Conservation (phyloP, 441 rosid species). For the Cnidoscolus chayamansa region DNA sequence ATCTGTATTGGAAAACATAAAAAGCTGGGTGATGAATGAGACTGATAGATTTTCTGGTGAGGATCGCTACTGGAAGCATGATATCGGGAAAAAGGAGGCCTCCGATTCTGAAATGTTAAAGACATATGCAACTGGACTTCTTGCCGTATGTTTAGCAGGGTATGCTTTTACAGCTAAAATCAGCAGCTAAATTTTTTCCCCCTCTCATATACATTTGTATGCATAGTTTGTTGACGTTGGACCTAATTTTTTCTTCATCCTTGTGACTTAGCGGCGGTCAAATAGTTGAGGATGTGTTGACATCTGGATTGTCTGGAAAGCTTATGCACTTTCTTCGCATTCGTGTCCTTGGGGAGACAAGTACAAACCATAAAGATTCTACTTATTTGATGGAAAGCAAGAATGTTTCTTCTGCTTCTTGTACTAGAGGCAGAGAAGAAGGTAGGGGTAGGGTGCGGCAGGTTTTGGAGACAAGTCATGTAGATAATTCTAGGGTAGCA, state of each 20-base stretch:
- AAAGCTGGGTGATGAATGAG: slow-evolving; percentile 90
- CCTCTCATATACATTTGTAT: background rate
- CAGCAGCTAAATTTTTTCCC: background rate
- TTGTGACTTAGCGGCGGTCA: slow-evolving; percentile 62
- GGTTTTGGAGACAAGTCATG: slow-evolving; percentile 52
- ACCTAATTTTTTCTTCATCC: slow-evolving; percentile 9
- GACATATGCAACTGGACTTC: slow-evolving; percentile 91
- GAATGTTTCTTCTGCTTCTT: slow-evolving; percentile 39
- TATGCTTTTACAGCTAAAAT: slow-evolving; percentile 31
- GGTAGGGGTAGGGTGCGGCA: slow-evolving; percentile 68
- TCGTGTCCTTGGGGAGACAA: slow-evolving; percentile 77
- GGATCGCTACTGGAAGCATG: slow-evolving; percentile 43
- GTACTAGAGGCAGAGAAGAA: slow-evolving; percentile 74
- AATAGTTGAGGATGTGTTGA: slow-evolving; percentile 87
- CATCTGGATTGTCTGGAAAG: slow-evolving; percentile 85
- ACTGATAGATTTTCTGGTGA: slow-evolving; percentile 52
- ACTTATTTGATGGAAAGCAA: slow-evolving; percentile 49
- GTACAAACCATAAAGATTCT: slow-evolving; percentile 63
- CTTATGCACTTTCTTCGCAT: slow-evolving; percentile 95
- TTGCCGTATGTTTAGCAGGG: slow-evolving; percentile 82
- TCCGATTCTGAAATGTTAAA: slow-evolving; percentile 82
- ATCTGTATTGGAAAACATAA: slow-evolving; percentile 65
- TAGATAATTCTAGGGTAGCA: slow-evolving; percentile 35
- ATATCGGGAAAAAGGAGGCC: slow-evolving; percentile 51
- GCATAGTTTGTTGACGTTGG: slow-evolving; percentile 17